A percentile compares a stretch with the other conserved stretches of the same genome.
These are phyloP conservation scores for Licmophora abbreviata DNA, from an alignment of 108 stramenopile genomes.

Conservation along the genomic window DNA sequence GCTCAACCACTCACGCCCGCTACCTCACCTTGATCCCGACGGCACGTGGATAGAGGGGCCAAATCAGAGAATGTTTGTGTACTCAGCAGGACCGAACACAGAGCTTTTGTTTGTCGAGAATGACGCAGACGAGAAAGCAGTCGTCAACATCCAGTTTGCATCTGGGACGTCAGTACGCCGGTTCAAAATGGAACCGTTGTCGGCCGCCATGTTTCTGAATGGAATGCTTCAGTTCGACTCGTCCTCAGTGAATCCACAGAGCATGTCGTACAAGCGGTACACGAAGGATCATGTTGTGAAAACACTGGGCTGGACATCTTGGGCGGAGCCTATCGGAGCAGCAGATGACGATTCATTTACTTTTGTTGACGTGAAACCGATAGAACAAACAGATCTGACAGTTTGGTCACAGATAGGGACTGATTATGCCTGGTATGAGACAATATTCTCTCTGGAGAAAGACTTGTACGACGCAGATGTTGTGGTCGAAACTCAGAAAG, in stretches of 20 bases:
- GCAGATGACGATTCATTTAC: conserved; percentile 1
- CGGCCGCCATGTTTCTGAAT: conserved; percentile 22
- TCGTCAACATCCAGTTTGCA: conserved; percentile 6
- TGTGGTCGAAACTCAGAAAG: conserved; percentile 24
- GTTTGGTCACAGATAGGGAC: conserved; percentile 21
- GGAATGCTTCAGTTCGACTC: conserved; percentile 31
- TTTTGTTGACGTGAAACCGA: conserved; percentile 10
- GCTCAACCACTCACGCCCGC: background rate
- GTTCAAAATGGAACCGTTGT: conserved; percentile 16
- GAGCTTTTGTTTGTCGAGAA: conserved; percentile 37
- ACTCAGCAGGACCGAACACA: no score
- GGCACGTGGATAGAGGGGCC: conserved; percentile 17
- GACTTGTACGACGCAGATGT: conserved; percentile 12
- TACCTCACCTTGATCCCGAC: conserved; percentile 11
- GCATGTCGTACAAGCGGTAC: conserved; percentile 9
- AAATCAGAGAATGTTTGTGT: conserved; percentile 13
- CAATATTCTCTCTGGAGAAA: conserved; percentile 11
- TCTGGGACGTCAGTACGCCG: background rate
- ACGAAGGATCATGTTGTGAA: background rate
- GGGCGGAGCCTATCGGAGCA: conserved; percentile 26
- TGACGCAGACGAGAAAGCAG: conserved; percentile 11
- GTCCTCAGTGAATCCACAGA: conserved; percentile 12
- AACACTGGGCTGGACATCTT: conserved; percentile 22
- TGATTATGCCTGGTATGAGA: conserved; percentile 56
- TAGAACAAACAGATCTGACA: conserved; percentile 33